A percentile compares a stretch with the other conserved stretches of the same genome.
Evolutionary conservation across 345 rosid species (phyloP).

Genomic region (Clarkia xantiana): DNA sequence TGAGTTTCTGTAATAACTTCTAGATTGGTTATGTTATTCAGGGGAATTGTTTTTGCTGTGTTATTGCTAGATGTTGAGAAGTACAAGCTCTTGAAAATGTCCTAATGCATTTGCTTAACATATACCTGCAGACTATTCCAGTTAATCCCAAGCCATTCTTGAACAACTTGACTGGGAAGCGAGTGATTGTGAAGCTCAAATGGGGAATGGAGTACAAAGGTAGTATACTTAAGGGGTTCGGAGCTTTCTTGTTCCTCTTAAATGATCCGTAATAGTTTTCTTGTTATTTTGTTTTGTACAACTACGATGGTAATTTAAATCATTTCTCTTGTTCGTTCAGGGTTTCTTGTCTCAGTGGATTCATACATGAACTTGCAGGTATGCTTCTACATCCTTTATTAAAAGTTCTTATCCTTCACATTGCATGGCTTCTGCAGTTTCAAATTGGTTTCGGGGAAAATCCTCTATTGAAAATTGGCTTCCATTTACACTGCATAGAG

Average conservation of each 20-base stretch:
- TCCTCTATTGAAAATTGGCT: no score
- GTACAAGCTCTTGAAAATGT: not conserved
- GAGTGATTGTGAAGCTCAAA: conserved; percentile 72
- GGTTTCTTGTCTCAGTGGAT: conserved; percentile 87
- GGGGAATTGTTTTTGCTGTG: not conserved
- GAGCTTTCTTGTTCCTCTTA: not conserved
- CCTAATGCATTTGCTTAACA: not conserved
- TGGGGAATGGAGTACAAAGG: conserved; percentile 99
- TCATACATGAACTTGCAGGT: conserved; percentile 98
- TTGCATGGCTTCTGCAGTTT: no score
- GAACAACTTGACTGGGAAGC: conserved; percentile 83
- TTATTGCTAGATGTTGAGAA: not conserved
- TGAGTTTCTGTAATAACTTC: no score
- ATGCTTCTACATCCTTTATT: not conserved
- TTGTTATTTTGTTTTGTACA: not conserved
- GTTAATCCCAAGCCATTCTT: conserved; percentile 82
- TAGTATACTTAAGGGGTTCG: not conserved
- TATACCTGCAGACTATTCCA: conserved; percentile 48
- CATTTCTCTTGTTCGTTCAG: conserved; percentile 17
- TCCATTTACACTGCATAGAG: no score
- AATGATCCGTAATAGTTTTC: not conserved
- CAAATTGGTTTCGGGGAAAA: no score
- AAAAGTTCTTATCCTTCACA: no score
- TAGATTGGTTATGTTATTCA: no score
- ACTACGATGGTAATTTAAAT: not conserved